phyloP scores from a whole-genome alignment of 2,329 filamentous ascomycete genomes.

The Penicillium thymicola region DNA sequence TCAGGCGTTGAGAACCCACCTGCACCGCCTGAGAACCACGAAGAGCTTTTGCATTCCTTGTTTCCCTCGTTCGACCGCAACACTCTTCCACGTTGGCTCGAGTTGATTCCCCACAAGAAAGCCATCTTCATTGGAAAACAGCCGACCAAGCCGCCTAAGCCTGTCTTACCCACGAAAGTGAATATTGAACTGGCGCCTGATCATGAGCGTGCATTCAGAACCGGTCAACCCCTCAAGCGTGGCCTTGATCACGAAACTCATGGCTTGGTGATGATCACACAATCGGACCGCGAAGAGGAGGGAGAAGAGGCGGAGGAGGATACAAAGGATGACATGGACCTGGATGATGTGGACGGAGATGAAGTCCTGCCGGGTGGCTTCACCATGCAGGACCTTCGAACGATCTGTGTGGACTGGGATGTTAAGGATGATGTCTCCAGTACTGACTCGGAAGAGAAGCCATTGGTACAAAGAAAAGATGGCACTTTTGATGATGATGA shows the following conservation, averaged over 20 bases:
- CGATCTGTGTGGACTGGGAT: slow-evolving; percentile 85
- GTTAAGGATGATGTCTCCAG: slow-evolving; percentile 49
- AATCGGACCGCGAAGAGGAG: slow-evolving; percentile 45
- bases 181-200: slow-evolving; percentile 82
- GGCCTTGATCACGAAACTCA: slow-evolving; percentile 54
- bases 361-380: slow-evolving; percentile 65
- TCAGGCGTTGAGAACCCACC: slow-evolving; percentile 59
- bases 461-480: slow-evolving; percentile 1
- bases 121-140: slow-evolving; percentile 75
- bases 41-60: slow-evolving; percentile 72
- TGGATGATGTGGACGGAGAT: slow-evolving; percentile 56
- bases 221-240: slow-evolving; percentile 59
- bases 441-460: slow-evolving; percentile 18
- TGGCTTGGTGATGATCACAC: slow-evolving; percentile 50
- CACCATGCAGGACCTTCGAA: slow-evolving; percentile 74
- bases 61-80: slow-evolving; percentile 80
- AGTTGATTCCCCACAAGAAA: slow-evolving; percentile 76
- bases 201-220: slow-evolving; percentile 79
- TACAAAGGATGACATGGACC: slow-evolving; percentile 49
- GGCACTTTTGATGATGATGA: slow-evolving; percentile 51
- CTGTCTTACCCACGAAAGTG: slow-evolving; percentile 81
- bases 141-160: slow-evolving; percentile 73
- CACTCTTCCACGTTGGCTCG: slow-evolving; percentile 72
- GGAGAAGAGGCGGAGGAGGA: slow-evolving; percentile 53
- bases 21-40: slow-evolving; percentile 66